These are phyloP conservation scores for Trichoderma aggressivum DNA, from an alignment of 2,329 filamentous ascomycete species.

Conservation along the genomic window DNA sequence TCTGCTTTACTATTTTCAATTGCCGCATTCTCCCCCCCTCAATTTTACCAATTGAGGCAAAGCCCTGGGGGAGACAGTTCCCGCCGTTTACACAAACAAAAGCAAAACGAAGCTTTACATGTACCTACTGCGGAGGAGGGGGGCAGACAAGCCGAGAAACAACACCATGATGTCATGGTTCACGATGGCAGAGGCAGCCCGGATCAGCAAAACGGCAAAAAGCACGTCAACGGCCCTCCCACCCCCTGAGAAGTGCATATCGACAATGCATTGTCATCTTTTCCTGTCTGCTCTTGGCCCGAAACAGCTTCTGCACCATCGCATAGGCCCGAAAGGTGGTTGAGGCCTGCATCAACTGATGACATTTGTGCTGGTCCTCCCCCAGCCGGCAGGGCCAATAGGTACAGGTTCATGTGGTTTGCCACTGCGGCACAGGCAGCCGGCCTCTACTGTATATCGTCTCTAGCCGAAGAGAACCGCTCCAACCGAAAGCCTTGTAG, in stretches of 20 bases:
- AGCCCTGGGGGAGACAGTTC: neutral
- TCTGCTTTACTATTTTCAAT: neutral
- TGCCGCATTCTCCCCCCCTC: neutral
- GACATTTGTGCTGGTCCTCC: neutral
- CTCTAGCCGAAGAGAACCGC: neutral
- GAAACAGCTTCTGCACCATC: neutral
- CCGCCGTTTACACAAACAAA: neutral
- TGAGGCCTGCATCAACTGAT: neutral
- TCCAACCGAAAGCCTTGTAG: neutral
- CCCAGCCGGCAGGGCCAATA: neutral
- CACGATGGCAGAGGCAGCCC: neutral
- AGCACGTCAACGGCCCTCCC: neutral
- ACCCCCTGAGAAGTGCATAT: neutral
- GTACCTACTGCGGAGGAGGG: neutral
- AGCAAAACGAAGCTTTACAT: neutral
- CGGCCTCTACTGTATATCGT: neutral
- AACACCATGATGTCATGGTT: conserved; percentile 13
- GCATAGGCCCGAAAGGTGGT: conserved; percentile 3
- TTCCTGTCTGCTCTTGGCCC: neutral
- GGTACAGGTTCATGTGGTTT: neutral
- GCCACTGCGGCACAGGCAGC: conserved; percentile 10
- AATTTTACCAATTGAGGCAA: neutral
- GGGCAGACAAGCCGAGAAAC: neutral
- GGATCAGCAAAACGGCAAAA: neutral
- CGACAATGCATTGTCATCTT: neutral